Conservation (phyloP, 306 rosid genomes). For the Herpetospermum pedunculosum region DNA sequence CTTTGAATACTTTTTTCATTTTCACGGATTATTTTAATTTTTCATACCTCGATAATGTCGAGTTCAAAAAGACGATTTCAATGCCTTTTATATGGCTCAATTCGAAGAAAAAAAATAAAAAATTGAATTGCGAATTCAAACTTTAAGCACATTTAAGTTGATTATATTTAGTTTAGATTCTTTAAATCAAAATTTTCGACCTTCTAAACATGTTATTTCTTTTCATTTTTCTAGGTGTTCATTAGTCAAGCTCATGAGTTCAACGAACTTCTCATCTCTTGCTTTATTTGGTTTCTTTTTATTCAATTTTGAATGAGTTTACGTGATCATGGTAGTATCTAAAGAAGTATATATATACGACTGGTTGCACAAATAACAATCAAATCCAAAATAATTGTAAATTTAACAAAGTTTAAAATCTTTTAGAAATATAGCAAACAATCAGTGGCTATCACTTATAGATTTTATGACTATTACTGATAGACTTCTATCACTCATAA, state of each 20-base stretch:
- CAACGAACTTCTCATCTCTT: neutral
- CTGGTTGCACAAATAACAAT: too few species aligned
- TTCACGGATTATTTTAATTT: too few species aligned
- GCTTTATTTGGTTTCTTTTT: neutral
- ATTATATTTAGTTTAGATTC: neutral
- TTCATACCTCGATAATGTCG: neutral
- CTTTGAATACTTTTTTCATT: too few species aligned
- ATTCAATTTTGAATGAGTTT: neutral
- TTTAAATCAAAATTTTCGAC: neutral
- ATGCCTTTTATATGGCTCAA: neutral
- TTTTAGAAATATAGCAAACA: too few species aligned
- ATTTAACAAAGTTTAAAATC: too few species aligned
- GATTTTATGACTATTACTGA: too few species aligned
- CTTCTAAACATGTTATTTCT: neutral
- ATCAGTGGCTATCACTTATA: too few species aligned
- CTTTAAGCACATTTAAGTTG: neutral
- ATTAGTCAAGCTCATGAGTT: neutral
- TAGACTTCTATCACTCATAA: too few species aligned
- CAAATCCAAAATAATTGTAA: too few species aligned
- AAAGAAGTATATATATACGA: too few species aligned
- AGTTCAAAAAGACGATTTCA: neutral
- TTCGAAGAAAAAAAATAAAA: too few species aligned
- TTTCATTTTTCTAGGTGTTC: neutral
- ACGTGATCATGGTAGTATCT: neutral
- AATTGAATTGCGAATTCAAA: neutral